Conservation (phyloP, 2,329 filamentous ascomycete species). For the Amauroascus verrucosus region DNA sequence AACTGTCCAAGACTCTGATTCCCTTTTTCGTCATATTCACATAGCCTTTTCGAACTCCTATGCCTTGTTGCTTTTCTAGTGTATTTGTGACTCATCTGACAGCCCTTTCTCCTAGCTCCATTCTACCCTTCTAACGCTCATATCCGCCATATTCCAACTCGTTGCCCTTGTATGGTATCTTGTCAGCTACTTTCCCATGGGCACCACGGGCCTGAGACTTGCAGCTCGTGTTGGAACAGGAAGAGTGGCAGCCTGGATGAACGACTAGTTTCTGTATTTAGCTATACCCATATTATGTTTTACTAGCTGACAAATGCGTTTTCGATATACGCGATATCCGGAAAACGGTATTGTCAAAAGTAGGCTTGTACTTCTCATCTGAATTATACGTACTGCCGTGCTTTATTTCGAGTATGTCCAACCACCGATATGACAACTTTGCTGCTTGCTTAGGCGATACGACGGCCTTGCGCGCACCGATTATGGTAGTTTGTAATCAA, state of each 20-base stretch:
- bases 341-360: too few species aligned
- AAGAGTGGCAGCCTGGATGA: constrained; percentile 81
- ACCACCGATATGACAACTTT: too few species aligned
- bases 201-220: constrained; percentile 73
- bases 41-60: not conserved
- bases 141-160: constrained; percentile 75
- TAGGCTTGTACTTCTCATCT: too few species aligned
- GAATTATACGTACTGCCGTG: too few species aligned
- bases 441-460: too few species aligned
- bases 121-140: constrained; percentile 71
- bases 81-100: constrained; percentile 10
- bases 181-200: constrained; percentile 97
- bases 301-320: not conserved
- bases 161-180: constrained; percentile 83
- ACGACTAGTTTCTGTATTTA: constrained; percentile 43
- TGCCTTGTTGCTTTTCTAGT: not conserved
- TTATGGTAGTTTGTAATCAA: too few species aligned
- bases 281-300: not conserved
- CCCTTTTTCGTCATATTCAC: not conserved
- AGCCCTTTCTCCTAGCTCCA: constrained; percentile 51
- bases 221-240: constrained; percentile 77
- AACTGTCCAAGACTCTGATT: not conserved
- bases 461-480: too few species aligned
- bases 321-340: too few species aligned
- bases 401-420: too few species aligned